Evolutionary conservation across 2,329 filamentous ascomycete genomes (phyloP).

Genomic region (Exophiala spinifera): DNA sequence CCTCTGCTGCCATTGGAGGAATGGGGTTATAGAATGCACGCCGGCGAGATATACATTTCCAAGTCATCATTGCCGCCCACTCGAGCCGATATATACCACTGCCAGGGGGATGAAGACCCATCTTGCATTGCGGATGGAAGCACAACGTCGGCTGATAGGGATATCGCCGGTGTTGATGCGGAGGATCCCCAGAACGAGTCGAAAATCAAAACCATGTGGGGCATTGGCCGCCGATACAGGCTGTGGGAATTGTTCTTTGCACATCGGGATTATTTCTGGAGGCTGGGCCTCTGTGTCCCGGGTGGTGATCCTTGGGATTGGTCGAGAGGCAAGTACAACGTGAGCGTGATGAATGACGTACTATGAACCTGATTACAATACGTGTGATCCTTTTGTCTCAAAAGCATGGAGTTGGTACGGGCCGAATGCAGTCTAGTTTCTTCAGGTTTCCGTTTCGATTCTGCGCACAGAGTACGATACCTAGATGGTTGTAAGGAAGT

Average conservation of each 20-base stretch:
- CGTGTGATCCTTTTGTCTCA: neutral
- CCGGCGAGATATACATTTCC: conserved; percentile 81
- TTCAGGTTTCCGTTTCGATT: too few relatives aligned
- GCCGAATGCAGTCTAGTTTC: too few relatives aligned
- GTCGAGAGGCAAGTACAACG: conserved; percentile 22
- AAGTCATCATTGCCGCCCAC: conserved; percentile 68
- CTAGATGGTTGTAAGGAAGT: too few relatives aligned
- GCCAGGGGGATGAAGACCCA: conserved; percentile 67
- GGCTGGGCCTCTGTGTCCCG: conserved; percentile 83
- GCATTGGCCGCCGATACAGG: conserved; percentile 59
- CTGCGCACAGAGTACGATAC: too few relatives aligned
- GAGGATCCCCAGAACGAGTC: conserved; percentile 5
- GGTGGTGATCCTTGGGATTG: conserved; percentile 54
- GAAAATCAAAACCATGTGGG: conserved; percentile 23
- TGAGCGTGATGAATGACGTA: conserved; percentile 17
- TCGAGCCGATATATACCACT: conserved; percentile 66
- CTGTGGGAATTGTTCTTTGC: conserved; percentile 93
- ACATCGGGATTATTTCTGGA: conserved; percentile 95
- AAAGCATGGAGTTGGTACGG: neutral
- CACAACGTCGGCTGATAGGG: conserved; percentile 28
- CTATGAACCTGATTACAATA: conserved; percentile 11
- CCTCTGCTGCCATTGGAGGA: conserved; percentile 80
- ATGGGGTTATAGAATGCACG: conserved; percentile 84
- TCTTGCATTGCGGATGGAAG: conserved; percentile 62
- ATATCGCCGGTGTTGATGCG: conserved; percentile 19